These are phyloP conservation scores for Sporothrix mexicana DNA, from an alignment of 2,329 filamentous ascomycete genomes.

Conservation along the genomic window DNA sequence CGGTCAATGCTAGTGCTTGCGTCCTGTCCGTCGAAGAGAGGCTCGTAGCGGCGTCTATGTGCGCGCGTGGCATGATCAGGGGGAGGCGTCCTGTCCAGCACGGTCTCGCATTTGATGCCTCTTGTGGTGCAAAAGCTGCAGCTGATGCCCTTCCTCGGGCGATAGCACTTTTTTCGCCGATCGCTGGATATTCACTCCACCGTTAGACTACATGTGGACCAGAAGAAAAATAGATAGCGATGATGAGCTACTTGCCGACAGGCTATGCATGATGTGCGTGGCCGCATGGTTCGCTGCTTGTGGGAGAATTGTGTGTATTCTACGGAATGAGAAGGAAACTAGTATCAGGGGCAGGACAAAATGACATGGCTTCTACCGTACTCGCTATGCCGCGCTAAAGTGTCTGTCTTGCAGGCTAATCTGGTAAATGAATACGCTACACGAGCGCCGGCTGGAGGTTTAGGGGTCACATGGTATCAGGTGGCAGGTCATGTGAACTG, in stretches of 20 bases:
- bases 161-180: slow-evolving; percentile 19
- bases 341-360: not conserved
- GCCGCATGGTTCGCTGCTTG: not conserved
- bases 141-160: slow-evolving; percentile 5
- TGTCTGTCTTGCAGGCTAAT: too few relatives aligned
- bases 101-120: slow-evolving; percentile 1
- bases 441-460: too few relatives aligned
- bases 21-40: not conserved
- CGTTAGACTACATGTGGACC: not conserved
- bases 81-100: not conserved
- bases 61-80: not conserved
- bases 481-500: too few relatives aligned
- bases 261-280: slow-evolving; percentile 12
- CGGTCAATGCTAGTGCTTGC: slow-evolving; percentile 4
- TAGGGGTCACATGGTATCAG: too few relatives aligned
- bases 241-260: slow-evolving; percentile 4
- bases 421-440: too few relatives aligned
- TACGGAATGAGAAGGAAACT: not conserved
- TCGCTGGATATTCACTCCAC: not conserved
- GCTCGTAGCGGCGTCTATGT: not conserved
- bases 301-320: not conserved
- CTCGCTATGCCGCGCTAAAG: too few relatives aligned
- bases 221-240: not conserved
- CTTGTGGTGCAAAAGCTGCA: slow-evolving; percentile 10
- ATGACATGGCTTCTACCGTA: not conserved